Conservation (phyloP, 192 early-diverging fungal genomes). For the Coemansia sp. region DNA sequence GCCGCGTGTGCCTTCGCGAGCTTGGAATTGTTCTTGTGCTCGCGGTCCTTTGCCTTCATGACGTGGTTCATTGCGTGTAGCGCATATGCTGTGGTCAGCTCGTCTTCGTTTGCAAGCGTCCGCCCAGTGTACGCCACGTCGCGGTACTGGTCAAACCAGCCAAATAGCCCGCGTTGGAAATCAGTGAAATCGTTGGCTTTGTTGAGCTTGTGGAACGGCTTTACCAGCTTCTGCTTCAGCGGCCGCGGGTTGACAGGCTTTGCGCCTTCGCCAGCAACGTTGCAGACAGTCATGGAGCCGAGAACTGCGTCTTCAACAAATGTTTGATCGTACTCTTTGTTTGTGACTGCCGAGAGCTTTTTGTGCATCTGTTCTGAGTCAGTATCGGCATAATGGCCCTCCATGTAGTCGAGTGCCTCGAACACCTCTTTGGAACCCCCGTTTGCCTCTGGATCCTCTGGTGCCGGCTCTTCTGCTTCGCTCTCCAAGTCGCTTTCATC, state of each 20-base stretch:
- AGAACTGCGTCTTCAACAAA: slow-evolving; percentile 35
- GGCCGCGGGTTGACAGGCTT: slow-evolving; percentile 20
- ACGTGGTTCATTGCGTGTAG: slow-evolving; percentile 94
- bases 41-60: slow-evolving; percentile 65
- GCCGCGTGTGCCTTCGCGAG: slow-evolving; percentile 61
- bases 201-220: slow-evolving; percentile 39
- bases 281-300: slow-evolving; percentile 29
- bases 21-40: slow-evolving; percentile 73
- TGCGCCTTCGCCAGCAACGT: slow-evolving; percentile 21
- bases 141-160: slow-evolving; percentile 67
- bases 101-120: slow-evolving; percentile 58
- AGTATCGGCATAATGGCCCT: slow-evolving; percentile 23
- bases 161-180: slow-evolving; percentile 60
- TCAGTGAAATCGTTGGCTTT: slow-evolving; percentile 22
- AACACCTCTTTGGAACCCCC: slow-evolving; percentile 15
- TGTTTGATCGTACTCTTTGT: slow-evolving; percentile 38
- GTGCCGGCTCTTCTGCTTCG: background rate
- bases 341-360: slow-evolving; percentile 36
- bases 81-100: slow-evolving; percentile 68
- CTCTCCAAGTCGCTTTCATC: slow-evolving; percentile 9
- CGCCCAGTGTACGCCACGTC: slow-evolving; percentile 76
- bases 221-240: slow-evolving; percentile 28
- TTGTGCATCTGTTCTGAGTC: slow-evolving; percentile 32
- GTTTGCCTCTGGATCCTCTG: background rate
- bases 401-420: slow-evolving; percentile 42